phyloP scores from a whole-genome alignment of 2,329 filamentous ascomycete genomes.

The Coniochaeta ligniaria region DNA sequence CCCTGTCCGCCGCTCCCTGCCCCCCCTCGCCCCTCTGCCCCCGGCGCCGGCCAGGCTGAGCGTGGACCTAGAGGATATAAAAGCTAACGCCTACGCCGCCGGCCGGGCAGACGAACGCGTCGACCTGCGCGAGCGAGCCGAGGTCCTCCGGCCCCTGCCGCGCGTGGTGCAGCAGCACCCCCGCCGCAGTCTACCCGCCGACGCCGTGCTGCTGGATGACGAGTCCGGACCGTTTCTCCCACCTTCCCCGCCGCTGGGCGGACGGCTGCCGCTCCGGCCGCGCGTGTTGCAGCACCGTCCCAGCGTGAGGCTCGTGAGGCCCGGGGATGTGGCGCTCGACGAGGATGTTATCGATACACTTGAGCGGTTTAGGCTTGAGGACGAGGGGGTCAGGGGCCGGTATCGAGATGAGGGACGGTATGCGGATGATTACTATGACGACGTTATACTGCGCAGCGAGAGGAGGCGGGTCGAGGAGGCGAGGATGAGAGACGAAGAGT shows the following conservation, averaged over 20 bases:
- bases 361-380: not conserved
- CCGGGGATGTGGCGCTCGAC: conserved; percentile 1
- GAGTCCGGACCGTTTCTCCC: not conserved
- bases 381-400: not conserved
- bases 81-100: conserved; percentile 2
- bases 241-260: not conserved
- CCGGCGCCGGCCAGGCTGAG: not conserved
- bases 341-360: not conserved
- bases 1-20: not conserved
- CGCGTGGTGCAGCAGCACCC: not conserved
- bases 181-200: not conserved
- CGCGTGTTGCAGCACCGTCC: conserved; percentile 1
- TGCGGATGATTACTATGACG: not conserved
- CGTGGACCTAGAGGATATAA: conserved; percentile 4
- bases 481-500: not conserved
- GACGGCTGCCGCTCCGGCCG: not conserved
- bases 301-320: conserved; percentile 1
- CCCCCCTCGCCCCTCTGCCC: not conserved
- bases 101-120: conserved; percentile 4
- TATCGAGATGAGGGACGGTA: not conserved
- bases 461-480: not conserved
- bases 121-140: conserved; percentile 3
- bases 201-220: not conserved
- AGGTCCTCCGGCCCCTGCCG: not conserved
- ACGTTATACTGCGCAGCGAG: not conserved